Evolutionary conservation across 2,329 filamentous ascomycete species (phyloP).

Genomic region (Scolecobasidium constrictum): DNA sequence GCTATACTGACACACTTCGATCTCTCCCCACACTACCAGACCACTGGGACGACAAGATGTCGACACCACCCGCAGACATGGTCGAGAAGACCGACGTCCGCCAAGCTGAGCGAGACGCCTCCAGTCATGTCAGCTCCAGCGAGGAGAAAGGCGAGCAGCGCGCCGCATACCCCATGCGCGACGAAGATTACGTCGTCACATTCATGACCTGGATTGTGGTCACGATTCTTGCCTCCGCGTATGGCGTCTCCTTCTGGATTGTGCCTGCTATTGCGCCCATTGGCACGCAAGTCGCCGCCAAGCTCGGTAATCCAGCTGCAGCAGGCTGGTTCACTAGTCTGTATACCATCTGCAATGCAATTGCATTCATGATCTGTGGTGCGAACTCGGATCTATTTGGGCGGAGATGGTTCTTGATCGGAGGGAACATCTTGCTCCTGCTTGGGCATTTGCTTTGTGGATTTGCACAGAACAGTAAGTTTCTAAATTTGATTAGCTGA

Average conservation of each 20-base stretch:
- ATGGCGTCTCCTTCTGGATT: conserved; percentile 17
- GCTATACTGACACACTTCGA: neutral
- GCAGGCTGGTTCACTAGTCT: conserved; percentile 12
- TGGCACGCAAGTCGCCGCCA: conserved; percentile 13
- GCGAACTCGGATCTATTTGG: conserved; percentile 12
- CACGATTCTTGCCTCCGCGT: conserved; percentile 12
- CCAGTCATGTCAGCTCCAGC: neutral
- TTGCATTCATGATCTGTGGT: conserved; percentile 12
- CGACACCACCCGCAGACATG: too few species aligned
- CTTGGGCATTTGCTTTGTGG: conserved; percentile 11
- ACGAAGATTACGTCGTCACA: conserved; percentile 15
- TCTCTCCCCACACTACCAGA: too few species aligned
- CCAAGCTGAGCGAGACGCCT: neutral
- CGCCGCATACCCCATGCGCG: neutral
- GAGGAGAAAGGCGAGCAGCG: neutral
- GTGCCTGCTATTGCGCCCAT: conserved; percentile 19
- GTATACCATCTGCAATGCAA: conserved; percentile 14
- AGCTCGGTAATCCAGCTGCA: conserved; percentile 12
- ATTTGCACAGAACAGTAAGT: conserved; percentile 10
- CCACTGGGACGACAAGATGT: too few species aligned
- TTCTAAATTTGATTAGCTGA: too few species aligned
- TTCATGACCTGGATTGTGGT: conserved; percentile 20
- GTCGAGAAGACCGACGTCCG: neutral
- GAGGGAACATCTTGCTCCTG: conserved; percentile 4
- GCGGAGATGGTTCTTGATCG: conserved; percentile 12